Percentiles rank a stretch among this genome's conserved stretches.
Evolutionary conservation across 805 yeast species (phyloP).

Genomic region (Isabelozyma rhagii): DNA sequence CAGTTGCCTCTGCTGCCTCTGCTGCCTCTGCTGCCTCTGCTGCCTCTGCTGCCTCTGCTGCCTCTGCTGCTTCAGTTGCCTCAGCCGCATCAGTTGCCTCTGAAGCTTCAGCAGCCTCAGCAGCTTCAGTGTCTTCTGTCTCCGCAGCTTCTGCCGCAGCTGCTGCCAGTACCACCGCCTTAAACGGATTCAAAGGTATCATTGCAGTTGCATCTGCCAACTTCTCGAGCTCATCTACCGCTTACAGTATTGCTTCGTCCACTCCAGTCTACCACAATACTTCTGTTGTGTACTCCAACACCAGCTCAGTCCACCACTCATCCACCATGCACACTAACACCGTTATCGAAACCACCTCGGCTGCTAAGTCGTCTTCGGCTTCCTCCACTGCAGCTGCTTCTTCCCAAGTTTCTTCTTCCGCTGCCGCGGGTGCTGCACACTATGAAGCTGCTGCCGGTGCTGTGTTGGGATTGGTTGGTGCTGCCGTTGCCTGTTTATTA

Average conservation of each 20-base stretch:
- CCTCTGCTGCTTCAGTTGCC: conserved; percentile 3
- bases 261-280: conserved; percentile 2
- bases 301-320: background rate
- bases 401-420: conserved; percentile 7
- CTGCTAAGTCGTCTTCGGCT: conserved; percentile 6
- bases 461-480: conserved; percentile 19
- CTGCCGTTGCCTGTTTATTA: conserved; percentile 23
- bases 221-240: background rate
- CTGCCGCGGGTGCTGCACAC: conserved; percentile 6
- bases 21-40: conserved; percentile 7
- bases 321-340: background rate
- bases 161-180: conserved; percentile 6
- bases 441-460: conserved; percentile 8
- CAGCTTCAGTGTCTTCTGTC: conserved; percentile 8
- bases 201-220: conserved; percentile 19
- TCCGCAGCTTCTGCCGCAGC: conserved; percentile 4
- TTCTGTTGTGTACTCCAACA: conserved; percentile 7
- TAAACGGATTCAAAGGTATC: conserved; percentile 19
- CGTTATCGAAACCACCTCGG: conserved; percentile 2
- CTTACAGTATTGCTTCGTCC: background rate
- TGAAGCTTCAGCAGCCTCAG: conserved; percentile 4
- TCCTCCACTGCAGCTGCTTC: conserved; percentile 9
- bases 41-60: conserved; percentile 1
- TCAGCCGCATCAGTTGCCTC: background rate
- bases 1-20: conserved; percentile 2